Evolutionary conservation across 306 rosid species (phyloP), one percentile per base, ranked within the genome.

Genomic region (Sicyos baderoa): DNA sequence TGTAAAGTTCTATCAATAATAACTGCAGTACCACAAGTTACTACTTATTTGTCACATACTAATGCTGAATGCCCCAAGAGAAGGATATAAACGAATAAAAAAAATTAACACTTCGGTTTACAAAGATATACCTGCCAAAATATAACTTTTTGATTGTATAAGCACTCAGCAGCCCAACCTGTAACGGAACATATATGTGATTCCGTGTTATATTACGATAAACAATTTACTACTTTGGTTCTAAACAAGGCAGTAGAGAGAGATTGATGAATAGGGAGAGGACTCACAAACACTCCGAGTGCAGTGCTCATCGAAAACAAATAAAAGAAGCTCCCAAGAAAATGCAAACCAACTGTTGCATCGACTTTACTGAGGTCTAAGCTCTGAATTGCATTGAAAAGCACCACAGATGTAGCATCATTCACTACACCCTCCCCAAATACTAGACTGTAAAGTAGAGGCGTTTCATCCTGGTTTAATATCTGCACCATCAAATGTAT

Each of bases 351-450:
- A 59, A 78, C 73, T 70, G 71, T 64, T 63, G 80, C 77, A 73
- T 90, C 91, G 60, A 90, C 23, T 14, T 79, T 76, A 54, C 79
- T 79, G 59, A 94, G 84, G 75, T 94, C 99, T 84, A 94, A 90
- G 87, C 82, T 90, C 78, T 94, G 83, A 76, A 90, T 88, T 32
- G 99, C 99, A 76, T 94, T 88, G 84, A 94, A 94, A 84, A 94
- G 96, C 80, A 94, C 99, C 60, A 94, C 92, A 23, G 99, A 94
- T 25, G 99, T 88, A 32, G 99, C 99, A 84, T 94, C 99, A 53
- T 94, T 94, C 29, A 94, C 99, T 15, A 94, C 99, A 66, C 99
- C 96, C 82, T 94, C 99, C 5, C 99, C 99, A 59, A 94, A 94
- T 54, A 94, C 99, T 79, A 94, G 95, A 81, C 97, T 94, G 77